Evolutionary conservation across 805 yeast genomes (phyloP), one percentile per base, ranked within the genome.

Genomic region (Hanseniaspora guilliermondii): DNA sequence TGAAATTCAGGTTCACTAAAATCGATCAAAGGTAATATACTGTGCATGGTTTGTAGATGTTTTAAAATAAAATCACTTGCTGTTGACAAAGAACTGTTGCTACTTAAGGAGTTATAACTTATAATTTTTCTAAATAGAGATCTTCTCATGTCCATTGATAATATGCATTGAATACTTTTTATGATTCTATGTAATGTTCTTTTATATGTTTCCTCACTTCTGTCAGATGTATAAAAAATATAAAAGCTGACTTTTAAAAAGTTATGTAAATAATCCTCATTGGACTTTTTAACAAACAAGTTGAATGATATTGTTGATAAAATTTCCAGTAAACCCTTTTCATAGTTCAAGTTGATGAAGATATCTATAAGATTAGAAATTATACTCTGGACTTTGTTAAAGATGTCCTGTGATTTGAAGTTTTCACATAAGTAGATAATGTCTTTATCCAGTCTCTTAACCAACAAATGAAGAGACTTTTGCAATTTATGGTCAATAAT

Each of bases 251-350:
- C 30, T 25, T 52, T 47, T 4, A 60, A 39, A 6, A 65, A 60
- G 2, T 53, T 19, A 2, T 49, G 24, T 12, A 65, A 44, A 32
- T 59, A 61, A 0, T 32, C 36, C 11, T 42, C 44, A 19, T 61
- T 56, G 37, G 59, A 59, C 2, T 48, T 52, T 7, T 58, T 53
- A 4, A 64, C 57, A 22, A 57, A 65, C 7, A 58, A 49, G 49
- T 68, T 68, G 49, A 60, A 68, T n/a, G 59, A 32, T 9, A 67
- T 61, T 37, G 61, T 63, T 9, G 62, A 58, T 6, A 65, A 45
- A 56, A 65, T 65, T 0, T 58, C 53, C n/a, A 64, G 6, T 16
- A 44, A 17, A 3, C 36, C 17, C 14, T n/a, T 44, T 7, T 44
- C 47, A 12, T 27, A 32, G 21, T 44, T 32, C 37, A 44, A 19